Evolutionary conservation across 169 alveolate genomes (phyloP), one percentile per base, ranked within the genome.

Genomic region (Babesia microti): DNA sequence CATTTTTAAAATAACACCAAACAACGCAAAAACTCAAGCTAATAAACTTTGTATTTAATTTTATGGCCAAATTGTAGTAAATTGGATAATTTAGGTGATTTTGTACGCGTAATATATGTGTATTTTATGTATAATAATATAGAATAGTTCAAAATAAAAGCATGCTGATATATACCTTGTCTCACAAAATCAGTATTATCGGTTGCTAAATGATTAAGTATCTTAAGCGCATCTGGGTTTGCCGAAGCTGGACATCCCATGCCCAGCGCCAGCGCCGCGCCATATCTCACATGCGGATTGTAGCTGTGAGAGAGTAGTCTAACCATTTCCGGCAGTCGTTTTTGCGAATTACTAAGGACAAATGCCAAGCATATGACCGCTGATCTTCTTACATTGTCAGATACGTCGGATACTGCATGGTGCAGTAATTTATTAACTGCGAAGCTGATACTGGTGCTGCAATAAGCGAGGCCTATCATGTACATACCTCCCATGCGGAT

Each of bases 351-450:
- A 70, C 85, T 63, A 12, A 87, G 57, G 0, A 92, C 85, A 74
- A 91, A 88, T 15, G 97, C 99, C 21, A 92, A 59, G 24, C 94
- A 83, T n/a, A 93, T 89, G 17, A 93, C 95, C 18, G 99, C 98
- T 3, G 98, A 98, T 59, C 98, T 78, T 49, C 98, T 82, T n/a
- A 93, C 98, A 75, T 95, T 98, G 75, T 94, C 98, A 43, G 92
- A 84, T 34, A 94, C 98, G 67, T 96, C 99, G 12, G 96, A 85
- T 3, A 94, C 99, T 22, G 98, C 89, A 42, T 89, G 72, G 60
- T 90, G 95, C 19, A 96, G 68, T 35, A 96, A 85, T 61, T 88
- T 89, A 53, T 91, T 89, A 59, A 96, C 72, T 19, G 95, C 89
- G 26, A 34, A 15, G 4, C 67, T 14, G 59, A 85, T 83, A 40